phyloP scores from a whole-genome alignment of 768 basidiomycete genomes.

The Collybia mongolica region DNA sequence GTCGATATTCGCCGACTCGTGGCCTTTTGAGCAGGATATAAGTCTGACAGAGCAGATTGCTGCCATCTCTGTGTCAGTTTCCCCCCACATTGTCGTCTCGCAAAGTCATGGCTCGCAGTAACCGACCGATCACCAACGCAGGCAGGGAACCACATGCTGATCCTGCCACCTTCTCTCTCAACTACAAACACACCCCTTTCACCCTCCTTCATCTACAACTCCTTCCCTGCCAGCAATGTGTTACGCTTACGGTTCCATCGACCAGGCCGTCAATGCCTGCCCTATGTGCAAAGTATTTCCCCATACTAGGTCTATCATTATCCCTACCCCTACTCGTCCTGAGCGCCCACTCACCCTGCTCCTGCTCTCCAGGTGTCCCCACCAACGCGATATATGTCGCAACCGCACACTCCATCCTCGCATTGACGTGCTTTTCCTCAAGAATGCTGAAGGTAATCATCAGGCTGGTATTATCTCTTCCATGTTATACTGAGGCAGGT shows the following conservation, averaged over 20 bases:
- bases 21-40: slow-evolving; percentile 15
- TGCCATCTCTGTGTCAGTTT: too few species aligned
- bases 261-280: slow-evolving; percentile 66
- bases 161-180: slow-evolving; percentile 19
- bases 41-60: slow-evolving; percentile 6
- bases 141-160: slow-evolving; percentile 34
- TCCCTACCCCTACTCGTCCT: slow-evolving; percentile 5
- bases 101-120: slow-evolving; percentile 21
- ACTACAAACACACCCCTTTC: slow-evolving; percentile 37
- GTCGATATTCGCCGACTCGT: slow-evolving; percentile 15
- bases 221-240: slow-evolving; percentile 54
- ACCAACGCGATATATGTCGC: slow-evolving; percentile 71
- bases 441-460: slow-evolving; percentile 81
- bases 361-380: slow-evolving; percentile 61
- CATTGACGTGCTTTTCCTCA: slow-evolving; percentile 75
- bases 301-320: slow-evolving; percentile 50
- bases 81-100: slow-evolving; percentile 10
- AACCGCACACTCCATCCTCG: slow-evolving; percentile 75
- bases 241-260: slow-evolving; percentile 65
- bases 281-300: slow-evolving; percentile 87
- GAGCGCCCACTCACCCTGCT: slow-evolving; percentile 16
- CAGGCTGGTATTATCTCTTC: slow-evolving; percentile 12
- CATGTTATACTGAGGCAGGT: slow-evolving; percentile 1
- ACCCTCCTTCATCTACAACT: slow-evolving; percentile 22
- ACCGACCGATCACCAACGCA: slow-evolving; percentile 26